phyloP scores from a whole-genome alignment of 2,329 filamentous ascomycete genomes.

The Onygena corvina region DNA sequence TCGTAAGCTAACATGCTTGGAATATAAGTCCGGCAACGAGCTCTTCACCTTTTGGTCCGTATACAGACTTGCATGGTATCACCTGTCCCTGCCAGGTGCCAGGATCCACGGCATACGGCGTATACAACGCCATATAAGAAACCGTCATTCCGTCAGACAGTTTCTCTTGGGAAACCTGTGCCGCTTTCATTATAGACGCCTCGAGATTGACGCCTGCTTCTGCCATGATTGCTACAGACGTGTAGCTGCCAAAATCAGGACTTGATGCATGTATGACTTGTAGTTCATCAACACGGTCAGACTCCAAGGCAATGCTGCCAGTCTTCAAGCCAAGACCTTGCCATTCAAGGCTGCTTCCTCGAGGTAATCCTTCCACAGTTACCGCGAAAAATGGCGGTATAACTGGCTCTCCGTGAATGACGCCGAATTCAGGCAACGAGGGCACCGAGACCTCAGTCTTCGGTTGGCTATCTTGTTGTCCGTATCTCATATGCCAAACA shows the following conservation, averaged over 20 bases:
- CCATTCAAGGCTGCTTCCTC: slow-evolving; percentile 70
- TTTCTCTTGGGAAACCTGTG: slow-evolving; percentile 16
- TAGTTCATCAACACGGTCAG: slow-evolving; percentile 15
- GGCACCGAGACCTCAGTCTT: slow-evolving; percentile 17
- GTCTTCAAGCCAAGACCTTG: slow-evolving; percentile 52
- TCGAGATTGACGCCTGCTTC: slow-evolving; percentile 16
- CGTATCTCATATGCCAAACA: slow-evolving; percentile 45
- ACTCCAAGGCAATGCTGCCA: slow-evolving; percentile 19
- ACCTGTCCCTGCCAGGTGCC: slow-evolving; percentile 26
- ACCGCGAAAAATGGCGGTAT: slow-evolving; percentile 60
- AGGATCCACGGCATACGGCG: slow-evolving; percentile 19
- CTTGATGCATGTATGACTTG: slow-evolving; percentile 20
- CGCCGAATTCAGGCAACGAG: slow-evolving; percentile 21
- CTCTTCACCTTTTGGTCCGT: slow-evolving; percentile 25
- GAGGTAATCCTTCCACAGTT: slow-evolving; percentile 65
- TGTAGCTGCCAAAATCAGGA: slow-evolving; percentile 16
- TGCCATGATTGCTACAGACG: slow-evolving; percentile 24
- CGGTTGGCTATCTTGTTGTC: slow-evolving; percentile 38
- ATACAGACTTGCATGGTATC: slow-evolving; percentile 33
- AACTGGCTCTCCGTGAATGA: slow-evolving; percentile 18
- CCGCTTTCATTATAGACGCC: slow-evolving; percentile 18
- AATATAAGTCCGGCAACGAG: slow-evolving; percentile 30
- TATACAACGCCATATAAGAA: slow-evolving; percentile 29
- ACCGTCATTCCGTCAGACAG: slow-evolving; percentile 5
- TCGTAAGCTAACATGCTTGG: slow-evolving; percentile 19